These are phyloP conservation scores for Coniella lustricola DNA, from an alignment of 2,329 filamentous ascomycete species.

Conservation along the genomic window DNA sequence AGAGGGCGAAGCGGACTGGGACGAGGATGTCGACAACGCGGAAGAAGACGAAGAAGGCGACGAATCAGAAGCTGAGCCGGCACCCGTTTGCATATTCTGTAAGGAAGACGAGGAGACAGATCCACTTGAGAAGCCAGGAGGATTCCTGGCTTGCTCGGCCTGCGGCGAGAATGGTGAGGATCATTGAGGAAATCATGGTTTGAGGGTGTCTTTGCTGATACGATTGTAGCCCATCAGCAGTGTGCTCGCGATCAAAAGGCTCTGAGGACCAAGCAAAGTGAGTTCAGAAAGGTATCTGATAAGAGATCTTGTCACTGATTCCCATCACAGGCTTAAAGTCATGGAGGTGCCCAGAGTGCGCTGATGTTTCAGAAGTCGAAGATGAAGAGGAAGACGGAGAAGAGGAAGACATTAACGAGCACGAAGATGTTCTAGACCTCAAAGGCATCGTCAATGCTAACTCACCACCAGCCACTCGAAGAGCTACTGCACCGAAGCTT, in stretches of 20 bases:
- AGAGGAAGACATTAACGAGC: constrained; percentile 22
- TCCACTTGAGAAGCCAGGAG: constrained; percentile 72
- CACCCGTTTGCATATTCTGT: constrained; percentile 62
- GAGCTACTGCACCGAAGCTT: constrained; percentile 57
- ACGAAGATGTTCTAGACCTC: constrained; percentile 19
- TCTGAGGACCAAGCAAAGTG: constrained; percentile 58
- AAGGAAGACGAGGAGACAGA: constrained; percentile 76
- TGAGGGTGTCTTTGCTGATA: constrained; percentile 27
- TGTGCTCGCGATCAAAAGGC: constrained; percentile 70
- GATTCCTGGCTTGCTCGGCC: constrained; percentile 66
- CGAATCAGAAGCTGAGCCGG: constrained; percentile 50
- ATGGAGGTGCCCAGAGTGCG: constrained; percentile 48
- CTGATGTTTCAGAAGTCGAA: constrained; percentile 23
- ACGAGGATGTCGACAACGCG: constrained; percentile 50
- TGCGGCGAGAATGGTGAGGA: constrained; percentile 79
- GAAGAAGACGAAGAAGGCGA: constrained; percentile 35
- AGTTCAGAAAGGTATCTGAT: constrained; percentile 22
- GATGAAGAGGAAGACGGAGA: constrained; percentile 23
- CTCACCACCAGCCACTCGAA: constrained; percentile 36
- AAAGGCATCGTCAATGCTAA: constrained; percentile 27
- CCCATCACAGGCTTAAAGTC: constrained; percentile 30
- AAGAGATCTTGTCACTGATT: constrained; percentile 20
- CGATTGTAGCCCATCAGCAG: constrained; percentile 73
- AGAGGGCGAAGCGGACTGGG: constrained; percentile 44
- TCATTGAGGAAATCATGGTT: background rate